Evolutionary conservation across 768 basidiomycete genomes (phyloP), one percentile per base, ranked within the genome.

Genomic region (Boletus vermiculosoides): DNA sequence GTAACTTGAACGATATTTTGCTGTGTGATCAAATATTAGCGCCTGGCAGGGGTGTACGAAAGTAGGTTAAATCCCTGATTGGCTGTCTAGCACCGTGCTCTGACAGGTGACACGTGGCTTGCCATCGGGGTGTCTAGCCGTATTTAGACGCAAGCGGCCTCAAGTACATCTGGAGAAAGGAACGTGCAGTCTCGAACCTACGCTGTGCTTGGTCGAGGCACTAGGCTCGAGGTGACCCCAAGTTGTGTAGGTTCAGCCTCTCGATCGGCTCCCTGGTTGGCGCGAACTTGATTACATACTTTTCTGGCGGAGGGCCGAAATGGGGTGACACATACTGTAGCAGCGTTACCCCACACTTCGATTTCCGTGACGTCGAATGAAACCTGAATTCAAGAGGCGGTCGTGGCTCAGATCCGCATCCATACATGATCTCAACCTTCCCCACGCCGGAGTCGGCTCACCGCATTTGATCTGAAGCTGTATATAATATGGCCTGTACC

Each of bases 121-220:
- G 20, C 34, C 20, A 4, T 20, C 4, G 39, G 39, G 39, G 20
- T 20, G 9, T 40, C n/a, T 40, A 40, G 39, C 4, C 39, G 39
- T n/a, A 11, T 20, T n/a, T 36, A 16, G 10, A 16, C 15, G 15
- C 34, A 18, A 16, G 22, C 16, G 25, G 5, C 44, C 73, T 87
- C 45, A 84, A 84, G 66, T 86, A 88, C 86, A 87, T 61, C 69
- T 84, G 50, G 82, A 84, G 62, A 86, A 84, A 63, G 86, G 86
- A 12, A 85, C 82, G 3, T 87, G 87, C 66, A 78, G 75, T 56
- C 72, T 79, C 39, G 78, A 76, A 40, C 60, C 60, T 40, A 45
- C 41, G 18, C 52, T 50, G 20, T 44, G 39, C 57, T 34, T n/a
- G 45, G 37, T 28, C 25, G 22, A 37, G 30, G 22, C 41, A 13